These are phyloP conservation scores for Hypoxylon crocopeplum DNA, from an alignment of 495 filamentous ascomycete species.

Conservation along the genomic window DNA sequence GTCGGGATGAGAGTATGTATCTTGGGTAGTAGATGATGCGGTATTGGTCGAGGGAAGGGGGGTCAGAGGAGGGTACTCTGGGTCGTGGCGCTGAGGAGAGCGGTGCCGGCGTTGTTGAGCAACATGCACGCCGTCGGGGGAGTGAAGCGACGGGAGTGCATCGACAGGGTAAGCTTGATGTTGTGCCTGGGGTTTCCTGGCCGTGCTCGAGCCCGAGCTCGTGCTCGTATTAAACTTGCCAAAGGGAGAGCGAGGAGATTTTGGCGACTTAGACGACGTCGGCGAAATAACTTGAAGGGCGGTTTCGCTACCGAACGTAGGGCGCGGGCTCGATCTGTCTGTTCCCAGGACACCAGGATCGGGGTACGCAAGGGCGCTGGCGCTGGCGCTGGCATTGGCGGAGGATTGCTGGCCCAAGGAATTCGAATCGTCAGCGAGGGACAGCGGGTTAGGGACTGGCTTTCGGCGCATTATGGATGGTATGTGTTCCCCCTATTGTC, in stretches of 20 bases:
- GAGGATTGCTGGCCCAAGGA: constrained; percentile 43
- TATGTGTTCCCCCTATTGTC: constrained; percentile 34
- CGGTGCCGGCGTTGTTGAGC: constrained; percentile 37
- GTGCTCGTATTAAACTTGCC: constrained; percentile 44
- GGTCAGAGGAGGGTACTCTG: constrained; percentile 31
- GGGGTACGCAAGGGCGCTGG: constrained; percentile 26
- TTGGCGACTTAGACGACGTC: constrained; percentile 53
- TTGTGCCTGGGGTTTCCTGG: constrained; percentile 31
- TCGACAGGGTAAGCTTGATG: constrained; percentile 41
- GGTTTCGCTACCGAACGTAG: constrained; percentile 33
- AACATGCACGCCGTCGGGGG: constrained; percentile 46
- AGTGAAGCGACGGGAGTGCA: constrained; percentile 43
- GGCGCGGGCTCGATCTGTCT: constrained; percentile 37
- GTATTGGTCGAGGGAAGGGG: constrained; percentile 25
- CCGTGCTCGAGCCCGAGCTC: background rate
- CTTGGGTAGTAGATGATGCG: constrained; percentile 10
- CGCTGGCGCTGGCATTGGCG: constrained; percentile 37
- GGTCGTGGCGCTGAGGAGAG: constrained; percentile 31
- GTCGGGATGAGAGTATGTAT: constrained; percentile 25
- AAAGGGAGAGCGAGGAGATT: constrained; percentile 61
- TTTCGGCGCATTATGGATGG: constrained; percentile 59
- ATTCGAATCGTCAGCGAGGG: constrained; percentile 46
- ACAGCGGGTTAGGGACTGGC: constrained; percentile 59
- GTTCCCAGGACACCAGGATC: constrained; percentile 25
- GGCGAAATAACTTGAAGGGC: constrained; percentile 46